Percentiles rank a stretch among this genome's conserved stretches.
Evolutionary conservation across 1,284 basidiomycete species (phyloP).

Genomic region (Irpex rosettiformis): DNA sequence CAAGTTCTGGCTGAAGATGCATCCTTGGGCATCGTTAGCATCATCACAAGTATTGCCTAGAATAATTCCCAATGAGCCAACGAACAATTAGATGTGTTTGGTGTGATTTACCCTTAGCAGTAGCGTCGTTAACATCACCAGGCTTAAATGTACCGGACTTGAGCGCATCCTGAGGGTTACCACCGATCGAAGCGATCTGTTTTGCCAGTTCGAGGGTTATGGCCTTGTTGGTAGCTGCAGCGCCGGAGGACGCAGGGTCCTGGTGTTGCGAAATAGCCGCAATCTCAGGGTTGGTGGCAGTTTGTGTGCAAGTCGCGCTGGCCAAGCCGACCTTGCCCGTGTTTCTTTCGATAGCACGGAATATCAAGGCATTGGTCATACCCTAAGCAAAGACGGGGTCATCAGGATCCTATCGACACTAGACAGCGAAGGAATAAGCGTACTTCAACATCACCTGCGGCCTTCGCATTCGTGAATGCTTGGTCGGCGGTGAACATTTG

Average conservation of each 20-base stretch:
- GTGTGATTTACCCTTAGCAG: constrained; percentile 30
- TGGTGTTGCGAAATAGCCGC: constrained; percentile 67
- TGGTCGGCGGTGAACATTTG: constrained; percentile 65
- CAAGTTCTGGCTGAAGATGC: constrained; percentile 62
- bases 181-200: constrained; percentile 62
- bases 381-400: constrained; percentile 26
- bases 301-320: constrained; percentile 49
- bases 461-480: constrained; percentile 72
- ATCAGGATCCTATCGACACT: not conserved
- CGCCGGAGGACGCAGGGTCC: constrained; percentile 60
- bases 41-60: constrained; percentile 50
- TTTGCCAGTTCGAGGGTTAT: constrained; percentile 56
- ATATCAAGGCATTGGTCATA: constrained; percentile 59
- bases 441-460: constrained; percentile 45
- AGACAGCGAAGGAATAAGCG: not conserved
- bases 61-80: too few relatives aligned
- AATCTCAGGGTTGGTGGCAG: constrained; percentile 63
- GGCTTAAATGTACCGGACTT: constrained; percentile 65
- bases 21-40: constrained; percentile 50
- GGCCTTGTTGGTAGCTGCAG: constrained; percentile 60
- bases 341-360: constrained; percentile 67
- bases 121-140: constrained; percentile 49
- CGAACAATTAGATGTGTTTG: too few relatives aligned
- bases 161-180: constrained; percentile 57
- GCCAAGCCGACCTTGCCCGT: constrained; percentile 51